These are phyloP conservation scores for Trypanosoma vivax DNA, from an alignment of 208 protist genomes.

Conservation along the genomic window DNA sequence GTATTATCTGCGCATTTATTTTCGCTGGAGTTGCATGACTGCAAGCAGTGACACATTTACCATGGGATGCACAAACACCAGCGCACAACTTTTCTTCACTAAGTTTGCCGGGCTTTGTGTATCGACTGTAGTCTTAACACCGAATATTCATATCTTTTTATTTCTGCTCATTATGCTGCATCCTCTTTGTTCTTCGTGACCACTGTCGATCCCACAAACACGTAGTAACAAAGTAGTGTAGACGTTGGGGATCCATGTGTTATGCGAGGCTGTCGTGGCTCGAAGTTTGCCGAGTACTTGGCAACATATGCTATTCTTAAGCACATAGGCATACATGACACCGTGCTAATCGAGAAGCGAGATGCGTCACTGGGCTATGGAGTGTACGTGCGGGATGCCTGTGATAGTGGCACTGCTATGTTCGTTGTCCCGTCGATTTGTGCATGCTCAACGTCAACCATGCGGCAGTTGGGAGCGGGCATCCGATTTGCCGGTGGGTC, in stretches of 20 bases:
- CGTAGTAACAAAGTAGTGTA: too few relatives aligned
- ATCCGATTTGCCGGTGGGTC: background rate
- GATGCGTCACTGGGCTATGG: constrained; percentile 60
- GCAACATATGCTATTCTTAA: constrained; percentile 82
- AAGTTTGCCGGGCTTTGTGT: too few relatives aligned
- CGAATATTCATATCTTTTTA: too few relatives aligned
- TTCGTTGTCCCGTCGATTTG: constrained; percentile 67
- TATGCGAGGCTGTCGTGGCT: constrained; percentile 41
- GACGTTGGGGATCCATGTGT: background rate
- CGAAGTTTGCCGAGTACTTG: constrained; percentile 80
- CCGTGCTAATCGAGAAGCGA: constrained; percentile 72
- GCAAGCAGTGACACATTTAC: too few relatives aligned
- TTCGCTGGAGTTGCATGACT: too few relatives aligned
- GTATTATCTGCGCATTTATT: too few relatives aligned
- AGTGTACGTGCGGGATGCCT: constrained; percentile 80
- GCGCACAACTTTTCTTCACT: too few relatives aligned
- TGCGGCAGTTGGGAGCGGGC: constrained; percentile 39
- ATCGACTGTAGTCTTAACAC: too few relatives aligned
- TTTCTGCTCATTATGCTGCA: too few relatives aligned
- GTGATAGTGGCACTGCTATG: constrained; percentile 70
- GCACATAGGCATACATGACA: constrained; percentile 71
- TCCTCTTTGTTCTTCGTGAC: too few relatives aligned
- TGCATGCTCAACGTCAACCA: constrained; percentile 39
- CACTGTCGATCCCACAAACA: too few relatives aligned
- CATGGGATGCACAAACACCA: too few relatives aligned